phyloP scores from a whole-genome alignment of 495 filamentous ascomycete species.

The Filosporella fistucella region DNA sequence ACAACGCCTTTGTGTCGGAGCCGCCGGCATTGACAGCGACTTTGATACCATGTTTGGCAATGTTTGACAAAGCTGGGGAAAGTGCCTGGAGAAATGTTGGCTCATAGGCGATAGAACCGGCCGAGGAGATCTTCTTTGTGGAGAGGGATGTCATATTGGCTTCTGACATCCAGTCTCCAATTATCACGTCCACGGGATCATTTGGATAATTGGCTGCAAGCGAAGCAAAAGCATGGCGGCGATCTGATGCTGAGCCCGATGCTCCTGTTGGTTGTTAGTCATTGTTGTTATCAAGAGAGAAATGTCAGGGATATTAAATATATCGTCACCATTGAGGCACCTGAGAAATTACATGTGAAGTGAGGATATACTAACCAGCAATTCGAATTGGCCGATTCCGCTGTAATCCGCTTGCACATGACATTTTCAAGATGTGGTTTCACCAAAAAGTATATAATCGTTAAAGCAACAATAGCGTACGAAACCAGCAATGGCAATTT shows the following conservation, averaged over 20 bases:
- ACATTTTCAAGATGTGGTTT: too few species aligned
- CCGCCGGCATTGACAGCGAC: conserved; percentile 57
- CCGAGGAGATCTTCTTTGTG: neutral
- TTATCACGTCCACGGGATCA: conserved; percentile 52
- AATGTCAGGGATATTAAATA: neutral
- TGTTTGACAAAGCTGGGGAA: conserved; percentile 43
- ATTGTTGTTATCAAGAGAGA: neutral
- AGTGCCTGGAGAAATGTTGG: conserved; percentile 48
- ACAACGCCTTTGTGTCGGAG: conserved; percentile 42
- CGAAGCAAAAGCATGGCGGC: conserved; percentile 48
- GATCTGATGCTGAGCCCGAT: conserved; percentile 52
- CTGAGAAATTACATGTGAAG: neutral
- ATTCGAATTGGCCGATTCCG: conserved; percentile 10
- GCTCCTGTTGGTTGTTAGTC: conserved; percentile 25
- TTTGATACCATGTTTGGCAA: conserved; percentile 49
- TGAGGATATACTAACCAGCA: neutral
- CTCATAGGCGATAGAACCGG: conserved; percentile 33
- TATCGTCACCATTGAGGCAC: neutral
- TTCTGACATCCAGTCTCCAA: conserved; percentile 45
- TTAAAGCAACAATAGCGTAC: too few species aligned
- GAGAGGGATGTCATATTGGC: conserved; percentile 21
- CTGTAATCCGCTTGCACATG: too few species aligned
- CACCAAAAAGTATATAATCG: too few species aligned
- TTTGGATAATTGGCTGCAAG: conserved; percentile 43
- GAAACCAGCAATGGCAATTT: too few species aligned